Conservation (phyloP, 2,329 filamentous ascomycete species). For the Dactylellina sp. region DNA sequence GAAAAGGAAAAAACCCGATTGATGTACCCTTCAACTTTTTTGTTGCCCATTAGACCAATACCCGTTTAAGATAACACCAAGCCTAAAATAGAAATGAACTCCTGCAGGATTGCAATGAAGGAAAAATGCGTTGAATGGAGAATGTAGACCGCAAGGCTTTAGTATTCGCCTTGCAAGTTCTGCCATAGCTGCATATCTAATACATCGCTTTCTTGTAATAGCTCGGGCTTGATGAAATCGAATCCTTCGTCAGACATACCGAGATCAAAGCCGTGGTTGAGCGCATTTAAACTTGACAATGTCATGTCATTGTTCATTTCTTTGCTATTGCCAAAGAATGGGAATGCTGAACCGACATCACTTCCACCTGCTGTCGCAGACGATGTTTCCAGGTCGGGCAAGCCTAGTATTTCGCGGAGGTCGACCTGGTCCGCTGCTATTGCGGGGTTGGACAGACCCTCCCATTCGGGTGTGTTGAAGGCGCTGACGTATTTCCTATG, state of each 20-base stretch:
- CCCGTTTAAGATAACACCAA: constrained; percentile 40
- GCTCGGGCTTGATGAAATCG: constrained; percentile 54
- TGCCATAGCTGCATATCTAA: constrained; percentile 53
- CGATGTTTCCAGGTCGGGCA: constrained; percentile 40
- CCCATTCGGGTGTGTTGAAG: constrained; percentile 54
- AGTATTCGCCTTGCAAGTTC: constrained; percentile 52
- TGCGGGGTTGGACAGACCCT: constrained; percentile 38
- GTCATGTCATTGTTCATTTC: constrained; percentile 43
- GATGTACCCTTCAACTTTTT: constrained; percentile 41
- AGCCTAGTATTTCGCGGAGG: constrained; percentile 48
- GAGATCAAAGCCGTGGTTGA: constrained; percentile 47
- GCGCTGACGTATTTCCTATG: constrained; percentile 45
- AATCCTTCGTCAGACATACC: constrained; percentile 46
- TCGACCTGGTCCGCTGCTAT: constrained; percentile 46
- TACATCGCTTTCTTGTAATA: constrained; percentile 53
- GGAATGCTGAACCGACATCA: constrained; percentile 26
- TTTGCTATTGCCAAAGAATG: constrained; percentile 40
- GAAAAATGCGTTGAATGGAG: constrained; percentile 35
- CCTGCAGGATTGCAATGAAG: background rate
- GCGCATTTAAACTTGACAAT: constrained; percentile 39
- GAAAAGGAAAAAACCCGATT: constrained; percentile 38
- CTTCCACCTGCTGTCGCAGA: constrained; percentile 29
- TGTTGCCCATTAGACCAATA: background rate
- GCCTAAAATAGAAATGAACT: constrained; percentile 38
- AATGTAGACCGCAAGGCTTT: background rate